Evolutionary conservation across 805 yeast genomes (phyloP), one percentile per base, ranked within the genome.

Genomic region (Pichia scutulata): DNA sequence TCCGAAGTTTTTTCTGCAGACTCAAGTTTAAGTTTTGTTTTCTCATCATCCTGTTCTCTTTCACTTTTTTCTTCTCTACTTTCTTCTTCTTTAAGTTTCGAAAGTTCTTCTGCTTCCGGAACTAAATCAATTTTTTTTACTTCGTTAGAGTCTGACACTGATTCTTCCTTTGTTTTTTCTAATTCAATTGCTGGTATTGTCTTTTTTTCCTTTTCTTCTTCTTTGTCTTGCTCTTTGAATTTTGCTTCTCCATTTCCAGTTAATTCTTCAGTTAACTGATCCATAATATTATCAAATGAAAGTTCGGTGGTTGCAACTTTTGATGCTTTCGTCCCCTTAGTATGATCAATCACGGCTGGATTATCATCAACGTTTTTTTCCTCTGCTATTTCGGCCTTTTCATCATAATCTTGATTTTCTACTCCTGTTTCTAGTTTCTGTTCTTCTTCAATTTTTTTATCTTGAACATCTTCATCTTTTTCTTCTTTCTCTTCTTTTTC

Each of bases 131-230:
- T 28, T 14, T 48, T 22, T 18, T 22, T 10, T 18, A 16, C 51
- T 22, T 41, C 39, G 18, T 49, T n/a, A n/a, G n/a, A n/a, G n/a
- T n/a, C n/a, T n/a, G n/a, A n/a, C n/a, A n/a, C n/a, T n/a, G n/a
- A n/a, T n/a, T n/a, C n/a, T n/a, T n/a, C n/a, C n/a, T n/a, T n/a
- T n/a, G n/a, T 39, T 26, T 49, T 49, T 12, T 30, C 49, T 42
- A 25, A 44, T 12, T 41, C 44, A 8, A 7, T 8, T 26, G 9
- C 30, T 26, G 30, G 4, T 3, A 7, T 26, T 10, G n/a, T 37
- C 45, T 30, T 24, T 12, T 23, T 50, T 49, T 10, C 51, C 47
- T 18, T 45, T 53, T 36, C 24, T n/a, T 25, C 24, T 22, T 46
- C 33, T 22, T 16, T 42, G 18, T 39, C 40, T 39, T 37, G 40